phyloP scores from a whole-genome alignment of 805 yeast genomes.

The Sugiyamaella lignohabitans region DNA sequence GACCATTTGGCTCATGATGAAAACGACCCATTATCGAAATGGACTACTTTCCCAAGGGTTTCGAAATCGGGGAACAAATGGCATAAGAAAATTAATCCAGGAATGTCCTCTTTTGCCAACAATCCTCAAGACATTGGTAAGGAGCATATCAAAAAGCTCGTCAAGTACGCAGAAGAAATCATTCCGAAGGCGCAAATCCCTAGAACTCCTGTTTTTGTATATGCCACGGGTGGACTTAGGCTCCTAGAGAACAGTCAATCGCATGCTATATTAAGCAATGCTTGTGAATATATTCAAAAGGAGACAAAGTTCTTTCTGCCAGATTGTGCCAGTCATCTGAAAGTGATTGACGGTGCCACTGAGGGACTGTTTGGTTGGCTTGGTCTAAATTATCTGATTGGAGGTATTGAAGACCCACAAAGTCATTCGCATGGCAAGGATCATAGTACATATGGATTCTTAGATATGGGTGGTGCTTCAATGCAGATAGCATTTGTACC shows the following conservation, averaged over 20 bases:
- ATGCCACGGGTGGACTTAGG: slow-evolving; percentile 97
- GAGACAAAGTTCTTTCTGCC: slow-evolving; percentile 52
- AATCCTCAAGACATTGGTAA: slow-evolving; percentile 56
- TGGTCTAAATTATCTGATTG: slow-evolving; percentile 77
- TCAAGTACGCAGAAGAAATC: slow-evolving; percentile 60
- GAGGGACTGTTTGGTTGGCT: slow-evolving; percentile 97
- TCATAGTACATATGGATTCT: slow-evolving; percentile 67
- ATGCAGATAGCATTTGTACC: slow-evolving; percentile 95
- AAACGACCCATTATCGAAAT: neutral
- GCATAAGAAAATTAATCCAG: slow-evolving; percentile 71
- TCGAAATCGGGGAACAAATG: slow-evolving; percentile 39
- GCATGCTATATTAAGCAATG: slow-evolving; percentile 46
- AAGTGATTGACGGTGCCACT: slow-evolving; percentile 85
- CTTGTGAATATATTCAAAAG: slow-evolving; percentile 52
- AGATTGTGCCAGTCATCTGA: slow-evolving; percentile 63
- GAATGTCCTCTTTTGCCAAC: slow-evolving; percentile 64
- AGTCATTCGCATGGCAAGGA: slow-evolving; percentile 22
- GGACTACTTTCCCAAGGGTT: slow-evolving; percentile 17
- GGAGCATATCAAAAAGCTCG: slow-evolving; percentile 57
- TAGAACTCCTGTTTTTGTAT: slow-evolving; percentile 77
- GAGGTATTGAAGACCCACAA: slow-evolving; percentile 42
- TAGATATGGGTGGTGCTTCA: slow-evolving; percentile 99
- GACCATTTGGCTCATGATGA: neutral
- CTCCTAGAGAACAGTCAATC: slow-evolving; percentile 52
- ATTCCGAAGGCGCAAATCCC: slow-evolving; percentile 57